These are phyloP conservation scores for Podospora pseudoanserina DNA, from an alignment of 495 filamentous ascomycete species.

Conservation along the genomic window DNA sequence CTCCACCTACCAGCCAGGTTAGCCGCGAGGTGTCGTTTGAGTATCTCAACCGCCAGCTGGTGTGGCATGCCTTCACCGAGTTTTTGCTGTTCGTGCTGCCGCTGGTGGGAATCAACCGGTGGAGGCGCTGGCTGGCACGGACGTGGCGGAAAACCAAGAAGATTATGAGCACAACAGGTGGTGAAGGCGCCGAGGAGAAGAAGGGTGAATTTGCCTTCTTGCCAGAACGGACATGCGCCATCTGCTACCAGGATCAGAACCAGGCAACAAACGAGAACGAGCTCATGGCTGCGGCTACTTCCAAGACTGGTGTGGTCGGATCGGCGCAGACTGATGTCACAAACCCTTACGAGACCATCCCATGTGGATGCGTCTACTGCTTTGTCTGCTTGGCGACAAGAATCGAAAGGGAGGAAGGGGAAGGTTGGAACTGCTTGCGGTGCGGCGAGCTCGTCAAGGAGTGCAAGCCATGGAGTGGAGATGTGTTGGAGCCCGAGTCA, in stretches of 20 bases:
- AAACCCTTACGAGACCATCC: conserved; percentile 89
- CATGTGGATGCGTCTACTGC: conserved; percentile 92
- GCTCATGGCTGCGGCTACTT: conserved; percentile 55
- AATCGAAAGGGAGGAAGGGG: conserved; percentile 88
- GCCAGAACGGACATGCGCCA: conserved; percentile 93
- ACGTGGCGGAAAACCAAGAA: conserved; percentile 74
- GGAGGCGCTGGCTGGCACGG: conserved; percentile 83
- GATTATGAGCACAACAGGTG: conserved; percentile 48
- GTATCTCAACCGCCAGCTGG: conserved; percentile 94
- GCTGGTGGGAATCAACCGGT: conserved; percentile 86
- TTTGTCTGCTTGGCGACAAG: conserved; percentile 93
- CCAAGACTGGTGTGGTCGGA: conserved; percentile 70
- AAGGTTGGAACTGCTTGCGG: conserved; percentile 91
- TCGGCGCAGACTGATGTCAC: conserved; percentile 92
- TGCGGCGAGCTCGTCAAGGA: conserved; percentile 84
- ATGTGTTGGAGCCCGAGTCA: conserved; percentile 62
- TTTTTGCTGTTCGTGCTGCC: conserved; percentile 95
- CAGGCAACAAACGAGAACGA: conserved; percentile 66
- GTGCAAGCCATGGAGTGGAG: conserved; percentile 89
- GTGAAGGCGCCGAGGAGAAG: conserved; percentile 44
- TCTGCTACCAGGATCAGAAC: conserved; percentile 93
- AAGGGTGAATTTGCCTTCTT: conserved; percentile 80
- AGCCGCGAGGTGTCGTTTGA: conserved; percentile 92
- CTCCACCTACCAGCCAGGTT: conserved; percentile 75
- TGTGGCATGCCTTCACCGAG: conserved; percentile 99